phyloP scores from a whole-genome alignment of 2,329 filamentous ascomycete species.

The Tolypocladium capitatum region DNA sequence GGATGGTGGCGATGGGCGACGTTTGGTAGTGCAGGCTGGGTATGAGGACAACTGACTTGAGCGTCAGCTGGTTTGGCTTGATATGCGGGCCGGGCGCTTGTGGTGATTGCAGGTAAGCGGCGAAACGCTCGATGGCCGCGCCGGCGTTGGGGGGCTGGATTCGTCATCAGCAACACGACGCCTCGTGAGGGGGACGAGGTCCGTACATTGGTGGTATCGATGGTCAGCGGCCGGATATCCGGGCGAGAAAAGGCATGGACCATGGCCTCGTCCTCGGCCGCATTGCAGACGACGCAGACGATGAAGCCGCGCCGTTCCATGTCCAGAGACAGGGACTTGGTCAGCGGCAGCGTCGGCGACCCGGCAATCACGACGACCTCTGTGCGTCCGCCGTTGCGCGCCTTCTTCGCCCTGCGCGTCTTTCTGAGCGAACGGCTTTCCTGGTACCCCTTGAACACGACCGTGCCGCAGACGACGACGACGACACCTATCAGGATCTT shows the following conservation, averaged over 20 bases:
- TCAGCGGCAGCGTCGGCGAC: conserved; percentile 73
- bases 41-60: conserved; percentile 72
- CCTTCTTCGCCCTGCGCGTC: conserved; percentile 61
- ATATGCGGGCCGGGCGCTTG: conserved; percentile 66
- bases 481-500: conserved; percentile 61
- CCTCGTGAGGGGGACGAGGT: neutral
- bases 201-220: conserved; percentile 71
- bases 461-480: conserved; percentile 57
- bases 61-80: conserved; percentile 58
- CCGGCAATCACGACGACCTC: conserved; percentile 85
- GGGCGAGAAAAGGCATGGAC: conserved; percentile 64
- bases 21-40: conserved; percentile 70
- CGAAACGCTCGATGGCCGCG: conserved; percentile 59
- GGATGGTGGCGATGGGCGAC: conserved; percentile 73
- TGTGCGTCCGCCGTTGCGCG: conserved; percentile 68
- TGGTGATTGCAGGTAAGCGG: conserved; percentile 55
- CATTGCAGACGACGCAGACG: conserved; percentile 79
- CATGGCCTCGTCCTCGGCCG: conserved; percentile 69
- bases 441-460: conserved; percentile 37
- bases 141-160: conserved; percentile 52
- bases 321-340: conserved; percentile 70
- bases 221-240: conserved; percentile 68
- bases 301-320: conserved; percentile 86
- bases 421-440: conserved; percentile 46
- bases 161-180: neutral